Evolutionary conservation across 805 yeast species (phyloP).

Genomic region (Lipomyces kockii): DNA sequence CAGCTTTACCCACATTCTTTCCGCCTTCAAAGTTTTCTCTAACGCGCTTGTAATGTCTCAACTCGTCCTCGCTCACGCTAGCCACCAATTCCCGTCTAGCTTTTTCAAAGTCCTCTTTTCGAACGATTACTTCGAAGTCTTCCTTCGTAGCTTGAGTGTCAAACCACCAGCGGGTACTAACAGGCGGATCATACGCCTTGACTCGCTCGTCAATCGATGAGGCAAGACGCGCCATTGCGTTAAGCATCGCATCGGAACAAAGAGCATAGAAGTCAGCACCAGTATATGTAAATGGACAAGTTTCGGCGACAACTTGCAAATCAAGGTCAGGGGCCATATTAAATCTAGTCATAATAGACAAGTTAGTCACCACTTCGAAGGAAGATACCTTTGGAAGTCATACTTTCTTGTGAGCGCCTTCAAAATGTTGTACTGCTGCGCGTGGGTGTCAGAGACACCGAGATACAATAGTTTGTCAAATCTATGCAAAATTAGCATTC

Average conservation of each 20-base stretch:
- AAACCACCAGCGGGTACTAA: conserved; percentile 87
- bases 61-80: conserved; percentile 85
- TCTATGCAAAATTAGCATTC: conserved; percentile 65
- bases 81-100: conserved; percentile 77
- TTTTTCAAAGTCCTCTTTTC: conserved; percentile 72
- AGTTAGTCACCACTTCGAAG: neutral
- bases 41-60: conserved; percentile 78
- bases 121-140: conserved; percentile 72
- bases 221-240: conserved; percentile 93
- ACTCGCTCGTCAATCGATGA: conserved; percentile 71
- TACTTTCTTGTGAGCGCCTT: conserved; percentile 86
- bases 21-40: conserved; percentile 78
- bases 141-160: conserved; percentile 71
- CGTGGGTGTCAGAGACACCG: conserved; percentile 90
- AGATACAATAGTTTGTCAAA: conserved; percentile 93
- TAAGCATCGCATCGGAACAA: conserved; percentile 93
- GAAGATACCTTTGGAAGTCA: conserved; percentile 41
- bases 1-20: neutral
- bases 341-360: conserved; percentile 35
- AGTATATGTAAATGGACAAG: conserved; percentile 87
- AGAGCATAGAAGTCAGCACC: conserved; percentile 98
- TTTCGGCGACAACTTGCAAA: conserved; percentile 60
- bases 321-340: conserved; percentile 63
- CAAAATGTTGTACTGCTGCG: conserved; percentile 81
- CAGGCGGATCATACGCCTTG: conserved; percentile 54